Evolutionary conservation across 352 stramenopile genomes (phyloP), one percentile per base, ranked within the genome.

Genomic region (Blastocystis sp.): DNA sequence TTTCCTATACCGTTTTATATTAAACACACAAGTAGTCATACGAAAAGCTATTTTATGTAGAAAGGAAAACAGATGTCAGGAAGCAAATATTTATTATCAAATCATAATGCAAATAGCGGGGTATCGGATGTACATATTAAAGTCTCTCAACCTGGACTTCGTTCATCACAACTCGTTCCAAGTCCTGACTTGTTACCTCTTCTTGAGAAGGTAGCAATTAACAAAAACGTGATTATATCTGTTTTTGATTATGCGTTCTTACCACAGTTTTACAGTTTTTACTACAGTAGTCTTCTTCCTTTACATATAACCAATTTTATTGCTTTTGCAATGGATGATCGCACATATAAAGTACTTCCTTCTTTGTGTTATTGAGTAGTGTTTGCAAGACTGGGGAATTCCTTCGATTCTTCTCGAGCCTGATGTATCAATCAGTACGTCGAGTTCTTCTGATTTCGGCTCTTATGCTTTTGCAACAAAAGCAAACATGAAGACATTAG

Each of bases 171-270:
- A 3, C 50, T 59, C 50, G 20, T n/a, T 45, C 50, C 53, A 39
- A 85, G 54, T 69, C 73, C 73, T 3, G 56, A 34, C 2, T 47
- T 85, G 50, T 24, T 50, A 54, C 73, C 73, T 24, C 16, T 89
- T 6, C 55, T 89, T 8, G 56, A 76, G 30, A 26, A 65, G 45
- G 47, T 79, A 0, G 13, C 78, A 9, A 24, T 89, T 2, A n/a
- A 89, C 24, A 76, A 65, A n/a, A 76, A 89, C 34, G 66, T 89
- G 34, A 89, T 89, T n/a, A 89, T 89, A 68, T 89, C 63, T 4
- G 63, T 89, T 16, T 89, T 89, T n/a, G 78, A 89, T 43, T 79
- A 78, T 78, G 43, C 78, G 3, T 89, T 79, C 30, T 45, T 89
- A 43, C 30, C 37, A 16, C 78, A 89, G 24, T 89, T 89, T 50